Evolutionary conservation across 768 basidiomycete genomes (phyloP), one percentile per base, ranked within the genome.

Genomic region (Phylloporus rhodoxanthus): DNA sequence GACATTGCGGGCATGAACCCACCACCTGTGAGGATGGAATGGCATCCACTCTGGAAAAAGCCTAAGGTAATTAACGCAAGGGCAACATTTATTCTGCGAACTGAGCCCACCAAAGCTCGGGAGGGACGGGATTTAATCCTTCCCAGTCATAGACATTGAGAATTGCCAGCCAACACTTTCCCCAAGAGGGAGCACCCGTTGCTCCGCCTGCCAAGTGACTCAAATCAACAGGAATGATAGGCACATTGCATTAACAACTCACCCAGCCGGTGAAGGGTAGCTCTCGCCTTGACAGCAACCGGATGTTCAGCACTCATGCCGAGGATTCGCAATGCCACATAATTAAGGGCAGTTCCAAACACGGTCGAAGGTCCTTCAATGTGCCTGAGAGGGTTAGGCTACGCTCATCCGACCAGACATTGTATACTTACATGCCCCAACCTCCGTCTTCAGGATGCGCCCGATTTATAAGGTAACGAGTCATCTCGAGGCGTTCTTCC

Each of bases 111-210:
- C 90, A 95, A 39, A 98, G 72, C 91, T 61, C n/a, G n/a, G n/a
- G n/a, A n/a, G n/a, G n/a, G n/a, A n/a, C n/a, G n/a, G n/a, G n/a
- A n/a, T n/a, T n/a, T n/a, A n/a, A n/a, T n/a, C n/a, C n/a, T n/a
- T n/a, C n/a, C n/a, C n/a, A n/a, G n/a, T n/a, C n/a, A n/a, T 98
- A 97, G 11, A 87, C 88, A 57, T 94, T 95, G 25, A 97, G 72
- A 25, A 96, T 68, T 0, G 91, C 84, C 28, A 99, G 72, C 94
- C 95, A 99, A 63, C 92, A 93, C 67, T 97, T 98, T 9, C 93
- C 96, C 96, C 96, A 98, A 1, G 89, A 78, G 4, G 90, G 91
- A 29, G 80, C 79, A 26, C 79, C 82, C 8, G 78, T 75, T 4
- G 89, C 87, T 11, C 91, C 89, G n/a, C 91, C 87, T 85, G 19